These are phyloP conservation scores for Leucaena leucocephala DNA, from an alignment of 306 rosid species.

Conservation along the genomic window DNA sequence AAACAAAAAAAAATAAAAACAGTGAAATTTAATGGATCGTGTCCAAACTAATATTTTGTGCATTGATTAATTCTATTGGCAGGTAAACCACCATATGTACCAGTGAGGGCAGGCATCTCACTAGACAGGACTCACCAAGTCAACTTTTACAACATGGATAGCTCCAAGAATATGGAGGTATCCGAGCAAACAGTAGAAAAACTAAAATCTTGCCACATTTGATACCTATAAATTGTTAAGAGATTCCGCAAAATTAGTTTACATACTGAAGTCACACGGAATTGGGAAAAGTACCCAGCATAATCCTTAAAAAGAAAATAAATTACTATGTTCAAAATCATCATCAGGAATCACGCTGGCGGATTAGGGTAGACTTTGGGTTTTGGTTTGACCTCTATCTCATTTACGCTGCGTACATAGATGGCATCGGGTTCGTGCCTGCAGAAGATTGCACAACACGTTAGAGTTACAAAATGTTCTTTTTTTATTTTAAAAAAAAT, in stretches of 20 bases:
- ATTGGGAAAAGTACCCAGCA: conserved; percentile 21
- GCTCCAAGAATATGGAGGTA: background rate
- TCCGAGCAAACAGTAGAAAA: background rate
- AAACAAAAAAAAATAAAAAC: background rate
- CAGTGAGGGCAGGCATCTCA: background rate
- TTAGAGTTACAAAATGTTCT: background rate
- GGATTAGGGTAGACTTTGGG: conserved; percentile 88
- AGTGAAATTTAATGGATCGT: background rate
- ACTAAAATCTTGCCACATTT: background rate
- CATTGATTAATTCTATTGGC: background rate
- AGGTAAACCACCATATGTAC: conserved; percentile 4
- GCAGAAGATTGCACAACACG: background rate
- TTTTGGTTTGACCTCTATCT: conserved; percentile 97
- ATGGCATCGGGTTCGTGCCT: conserved; percentile 38
- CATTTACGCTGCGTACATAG: conserved; percentile 81
- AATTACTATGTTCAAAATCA: conserved; percentile 4
- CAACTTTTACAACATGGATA: background rate
- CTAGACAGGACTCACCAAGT: background rate
- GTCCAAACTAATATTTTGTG: background rate
- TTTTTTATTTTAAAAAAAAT: too few species aligned
- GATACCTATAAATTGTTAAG: conserved; percentile 15
- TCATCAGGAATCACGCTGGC: conserved; percentile 47
- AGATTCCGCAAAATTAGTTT: conserved; percentile 25
- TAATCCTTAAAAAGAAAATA: background rate
- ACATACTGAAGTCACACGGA: conserved; percentile 6